Percentiles rank a stretch among this genome's conserved stretches.
These are phyloP conservation scores for Ophiocordyceps sinensis DNA, from an alignment of 2,329 filamentous ascomycete genomes.

Conservation along the genomic window DNA sequence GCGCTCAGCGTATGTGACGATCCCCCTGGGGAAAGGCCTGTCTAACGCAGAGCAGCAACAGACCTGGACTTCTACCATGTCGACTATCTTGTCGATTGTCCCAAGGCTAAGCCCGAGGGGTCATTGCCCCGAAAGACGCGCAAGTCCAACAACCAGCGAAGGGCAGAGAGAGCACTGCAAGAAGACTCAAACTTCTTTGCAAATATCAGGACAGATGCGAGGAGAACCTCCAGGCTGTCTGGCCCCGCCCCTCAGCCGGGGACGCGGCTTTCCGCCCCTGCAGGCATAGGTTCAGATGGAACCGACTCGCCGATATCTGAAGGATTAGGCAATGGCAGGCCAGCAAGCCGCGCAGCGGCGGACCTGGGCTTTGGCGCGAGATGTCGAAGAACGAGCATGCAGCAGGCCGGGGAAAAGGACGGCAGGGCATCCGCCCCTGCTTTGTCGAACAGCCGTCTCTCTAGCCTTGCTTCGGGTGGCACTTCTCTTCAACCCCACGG, in stretches of 20 bases:
- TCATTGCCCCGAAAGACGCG: conserved; percentile 1
- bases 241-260: neutral
- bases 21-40: neutral
- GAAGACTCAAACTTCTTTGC: conserved; percentile 22
- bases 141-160: conserved; percentile 10
- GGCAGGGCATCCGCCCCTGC: too few species aligned
- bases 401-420: too few species aligned
- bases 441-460: too few species aligned
- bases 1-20: conserved; percentile 6
- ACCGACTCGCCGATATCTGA: neutral
- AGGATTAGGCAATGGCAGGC: neutral
- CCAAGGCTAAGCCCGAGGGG: neutral
- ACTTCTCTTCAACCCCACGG: too few species aligned
- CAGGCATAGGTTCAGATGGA: neutral
- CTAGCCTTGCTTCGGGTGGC: too few species aligned
- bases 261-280: neutral
- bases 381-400: neutral
- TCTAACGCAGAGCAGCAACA: conserved; percentile 23
- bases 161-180: conserved; percentile 17
- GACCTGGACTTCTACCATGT: conserved; percentile 40
- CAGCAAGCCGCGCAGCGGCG: neutral
- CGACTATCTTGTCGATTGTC: conserved; percentile 19
- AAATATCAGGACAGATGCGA: neutral
- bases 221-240: neutral
- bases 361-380: neutral